These are phyloP conservation scores for Trametes punicea DNA, from an alignment of 768 basidiomycete genomes.

Conservation along the genomic window DNA sequence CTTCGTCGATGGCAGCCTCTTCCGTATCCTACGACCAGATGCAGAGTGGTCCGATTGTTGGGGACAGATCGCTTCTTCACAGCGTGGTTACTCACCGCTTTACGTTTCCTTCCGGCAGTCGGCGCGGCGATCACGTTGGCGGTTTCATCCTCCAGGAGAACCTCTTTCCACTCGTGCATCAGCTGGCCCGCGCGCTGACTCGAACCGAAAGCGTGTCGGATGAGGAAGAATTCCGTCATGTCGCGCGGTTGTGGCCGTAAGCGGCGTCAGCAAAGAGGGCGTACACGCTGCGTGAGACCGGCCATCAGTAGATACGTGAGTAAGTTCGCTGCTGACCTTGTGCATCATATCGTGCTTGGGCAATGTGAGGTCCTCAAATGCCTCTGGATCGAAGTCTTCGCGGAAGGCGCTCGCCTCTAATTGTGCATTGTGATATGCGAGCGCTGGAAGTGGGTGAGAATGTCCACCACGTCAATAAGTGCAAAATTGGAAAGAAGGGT, in stretches of 20 bases:
- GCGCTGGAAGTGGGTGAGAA: conserved; percentile 42
- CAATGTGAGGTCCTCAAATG: conserved; percentile 78
- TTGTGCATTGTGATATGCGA: conserved; percentile 86
- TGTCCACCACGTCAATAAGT: not conserved
- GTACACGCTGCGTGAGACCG: conserved; percentile 18
- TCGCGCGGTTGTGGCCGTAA: not conserved
- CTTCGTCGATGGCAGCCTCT: conserved; percentile 66
- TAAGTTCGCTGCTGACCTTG: conserved; percentile 46
- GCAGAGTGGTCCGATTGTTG: conserved; percentile 1
- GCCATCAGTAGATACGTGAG: not conserved
- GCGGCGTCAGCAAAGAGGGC: conserved; percentile 3
- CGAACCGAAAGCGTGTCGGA: not conserved
- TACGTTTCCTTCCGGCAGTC: conserved; percentile 61
- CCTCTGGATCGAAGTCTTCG: conserved; percentile 76
- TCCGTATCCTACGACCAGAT: conserved; percentile 26
- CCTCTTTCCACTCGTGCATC: conserved; percentile 69
- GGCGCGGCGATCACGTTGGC: conserved; percentile 44
- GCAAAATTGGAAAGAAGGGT: not conserved
- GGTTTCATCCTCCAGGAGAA: conserved; percentile 60
- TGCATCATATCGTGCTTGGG: conserved; percentile 79
- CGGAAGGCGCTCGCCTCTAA: conserved; percentile 91
- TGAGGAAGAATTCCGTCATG: not conserved
- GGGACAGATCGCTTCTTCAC: conserved; percentile 4
- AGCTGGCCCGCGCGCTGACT: conserved; percentile 62
- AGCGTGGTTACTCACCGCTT: conserved; percentile 49